Evolutionary conservation across 169 alveolate genomes (phyloP), one percentile per base, ranked within the genome.

Genomic region (Cryptosporidium baileyi): DNA sequence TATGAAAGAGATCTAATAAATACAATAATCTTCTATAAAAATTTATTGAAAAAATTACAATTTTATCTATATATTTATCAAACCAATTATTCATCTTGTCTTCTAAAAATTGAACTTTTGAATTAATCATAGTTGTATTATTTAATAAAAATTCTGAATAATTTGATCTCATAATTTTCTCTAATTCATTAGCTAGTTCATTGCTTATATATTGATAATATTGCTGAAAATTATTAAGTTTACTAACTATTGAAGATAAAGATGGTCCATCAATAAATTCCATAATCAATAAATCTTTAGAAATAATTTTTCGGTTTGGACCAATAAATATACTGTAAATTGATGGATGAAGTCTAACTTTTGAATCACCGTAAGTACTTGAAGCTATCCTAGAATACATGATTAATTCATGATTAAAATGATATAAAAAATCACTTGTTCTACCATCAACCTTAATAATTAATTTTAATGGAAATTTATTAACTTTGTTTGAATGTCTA

Each of bases 181-280:
- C 67, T 22, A 74, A 15, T 3, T 52, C 32, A 11, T 47, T 60
- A 6, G 30, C 52, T 19, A 74, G 44, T 17, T 61, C 47, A 17
- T 32, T 38, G 44, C 54, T 74, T 3, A 74, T 11, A 32, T 74
- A 74, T 19, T 74, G 32, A 5, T 52, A 44, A 17, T 38, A 40
- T 5, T 40, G 36, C 0, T 52, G 54, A n/a, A 40, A 38, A 44
- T 45, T 54, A 2, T 17, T 74, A n/a, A 74, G 67, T 38, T 51
- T 61, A 4, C 38, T 36, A 9, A 74, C 24, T 0, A 74, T 74
- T 19, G 85, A 74, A 3, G 67, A 74, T 13, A 74, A 22, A 4
- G 85, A 38, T 15, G 85, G 85, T 2, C 85, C 85, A 1, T 51
- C 45, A 38, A 74, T 74, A 36, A 36, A 57, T 54, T 74, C 85